A percentile compares a stretch with the other conserved stretches of the same genome.
phyloP scores from a whole-genome alignment of 371 early-diverging fungal genomes.

The Dichotomocladium elegans region DNA sequence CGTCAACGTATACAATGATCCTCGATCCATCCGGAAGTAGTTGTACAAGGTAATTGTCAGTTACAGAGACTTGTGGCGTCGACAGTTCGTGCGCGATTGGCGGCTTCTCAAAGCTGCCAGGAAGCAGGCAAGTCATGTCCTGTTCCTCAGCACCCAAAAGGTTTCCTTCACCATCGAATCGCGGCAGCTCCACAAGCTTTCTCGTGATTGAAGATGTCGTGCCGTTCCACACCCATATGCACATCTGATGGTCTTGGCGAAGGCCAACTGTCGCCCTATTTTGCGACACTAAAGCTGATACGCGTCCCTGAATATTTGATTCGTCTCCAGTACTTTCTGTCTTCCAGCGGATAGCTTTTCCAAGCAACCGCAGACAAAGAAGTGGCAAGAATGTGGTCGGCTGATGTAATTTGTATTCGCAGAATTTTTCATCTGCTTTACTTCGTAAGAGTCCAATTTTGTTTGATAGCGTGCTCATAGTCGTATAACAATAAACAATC shows the following conservation, averaged over 20 bases:
- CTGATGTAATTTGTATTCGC: background rate
- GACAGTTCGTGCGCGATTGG: background rate
- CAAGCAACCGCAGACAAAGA: background rate
- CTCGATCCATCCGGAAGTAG: background rate
- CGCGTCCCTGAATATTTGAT: background rate
- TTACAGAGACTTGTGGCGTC: background rate
- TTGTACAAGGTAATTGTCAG: background rate
- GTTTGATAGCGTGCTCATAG: background rate
- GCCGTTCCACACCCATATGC: background rate
- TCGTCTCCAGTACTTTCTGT: background rate
- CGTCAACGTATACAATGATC: background rate
- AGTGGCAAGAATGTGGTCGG: constrained; percentile 1
- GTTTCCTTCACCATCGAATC: constrained; percentile 1
- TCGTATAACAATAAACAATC: no score
- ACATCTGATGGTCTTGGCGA: background rate
- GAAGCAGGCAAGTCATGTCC: constrained; percentile 5
- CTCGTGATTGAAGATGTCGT: background rate
- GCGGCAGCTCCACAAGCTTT: constrained; percentile 4
- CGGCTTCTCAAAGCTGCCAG: constrained; percentile 6
- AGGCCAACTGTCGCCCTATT: background rate
- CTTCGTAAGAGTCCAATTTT: background rate
- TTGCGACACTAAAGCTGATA: background rate
- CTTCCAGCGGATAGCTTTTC: background rate
- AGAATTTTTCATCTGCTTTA: background rate
- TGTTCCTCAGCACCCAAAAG: constrained; percentile 3